Base-by-base conservation (phyloP, 805 yeast species). In the Yamadazyma scolyti region DNA sequence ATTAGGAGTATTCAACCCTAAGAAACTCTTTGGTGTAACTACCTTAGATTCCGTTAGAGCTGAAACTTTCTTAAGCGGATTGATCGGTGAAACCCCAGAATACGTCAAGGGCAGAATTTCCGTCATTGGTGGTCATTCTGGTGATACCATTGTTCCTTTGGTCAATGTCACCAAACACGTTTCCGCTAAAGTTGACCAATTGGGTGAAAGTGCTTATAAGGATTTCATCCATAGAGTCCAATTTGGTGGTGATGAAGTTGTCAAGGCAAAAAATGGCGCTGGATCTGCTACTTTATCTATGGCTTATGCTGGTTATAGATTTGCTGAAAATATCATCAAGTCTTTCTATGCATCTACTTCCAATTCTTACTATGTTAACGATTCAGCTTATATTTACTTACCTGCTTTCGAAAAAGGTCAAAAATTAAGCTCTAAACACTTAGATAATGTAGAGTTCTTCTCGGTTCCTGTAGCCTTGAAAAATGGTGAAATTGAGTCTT, bases 241-340 rank as follows among this genome's bases (percentile, higher is more conserved):
- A 46, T 66, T 58, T 40, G 95, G 95, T 40, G 97, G 97, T 55
- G 97, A 89, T 57, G 97, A 90, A 63, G 95, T 89, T 28, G 97
- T 89, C 43, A 71, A 83, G 66, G 97, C 97, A 34, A 89, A 89
- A 69, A 82, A 85, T 49, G 97, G 97, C 43, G 80, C 80, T 31
- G 97, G 97, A 23, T 85, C 96, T 28, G 97, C 97, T 35, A 89
- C 97, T 21, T 71, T 89, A 45, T 84, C 95, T 18, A 90, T 89
- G 97, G 97, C 97, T 7, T 82, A 79, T 49, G 96, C 96, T 20
- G 96, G 95, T 20, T 85, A 75, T 68, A 73, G 80, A 46, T 82
- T 87, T 56, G 83, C 88, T 18, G 79, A 75, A 42, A 53, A 68
- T 46, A 59, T 65, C 36, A 52, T 65, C 46, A 50, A 50, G 41